Evolutionary conservation across 1,139 yeast genomes (phyloP), one percentile per base, ranked within the genome.

Genomic region (Diutina siamensis): DNA sequence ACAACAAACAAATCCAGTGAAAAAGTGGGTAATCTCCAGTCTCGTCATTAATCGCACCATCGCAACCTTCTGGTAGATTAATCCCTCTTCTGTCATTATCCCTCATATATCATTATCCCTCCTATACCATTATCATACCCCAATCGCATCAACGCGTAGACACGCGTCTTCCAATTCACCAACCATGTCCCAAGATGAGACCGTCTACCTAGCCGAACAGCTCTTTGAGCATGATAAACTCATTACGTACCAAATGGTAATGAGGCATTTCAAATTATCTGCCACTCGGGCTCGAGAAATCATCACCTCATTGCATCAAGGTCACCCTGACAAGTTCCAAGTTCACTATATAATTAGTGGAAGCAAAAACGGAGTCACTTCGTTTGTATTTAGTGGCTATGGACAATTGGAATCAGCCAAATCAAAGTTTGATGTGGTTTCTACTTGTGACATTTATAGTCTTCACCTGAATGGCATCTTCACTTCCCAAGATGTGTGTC

Each of bases 201-300:
- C 42, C 3, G 33, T 12, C 7, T 38, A 25, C 19, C 42, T 38
- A 10, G 32, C 32, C 19, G 32, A 17, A 25, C 31, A 38, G 32
- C 31, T 38, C 31, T n/a, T 38, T 15, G 42, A 25, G 15, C 13
- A 38, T 12, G 42, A 25, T 5, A 38, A 25, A 12, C 32, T 38
- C 8, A 27, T 38, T 8, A 38, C 42, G 32, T 38, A 38, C 13
- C 42, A 38, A 25, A 25, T 38, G 42, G 42, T 38, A 32, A 25
- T 25, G 32, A n/a, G 17, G 13, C 42, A 25, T 8, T 25, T 22
- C 12, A 17, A 15, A 4, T 10, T 25, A 8, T 4, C 42, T 18
- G 33, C 32, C 4, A 4, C 13, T n/a, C 17, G 22, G 8, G 42
- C 42, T 10, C 31, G 33, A 15, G 28, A 22, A 7, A 13, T 25